Percentiles rank a stretch among this genome's conserved stretches.
Conservation (phyloP, 2,329 filamentous ascomycete species). For the Phialocephala subalpina region DNA sequence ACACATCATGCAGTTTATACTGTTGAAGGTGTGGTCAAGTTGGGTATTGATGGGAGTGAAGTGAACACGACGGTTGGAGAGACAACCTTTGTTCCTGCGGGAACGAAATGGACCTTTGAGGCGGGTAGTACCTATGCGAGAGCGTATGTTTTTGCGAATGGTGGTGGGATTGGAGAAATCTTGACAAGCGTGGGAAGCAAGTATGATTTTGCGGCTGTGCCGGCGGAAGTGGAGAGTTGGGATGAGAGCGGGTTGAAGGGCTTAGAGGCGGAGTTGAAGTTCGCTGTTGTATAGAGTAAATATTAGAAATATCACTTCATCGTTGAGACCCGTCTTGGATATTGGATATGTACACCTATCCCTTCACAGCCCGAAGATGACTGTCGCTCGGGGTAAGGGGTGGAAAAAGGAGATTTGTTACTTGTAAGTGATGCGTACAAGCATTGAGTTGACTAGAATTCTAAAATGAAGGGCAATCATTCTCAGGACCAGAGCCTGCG, state of each 20-base stretch:
- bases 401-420: too few species aligned
- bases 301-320: neutral
- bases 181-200: conserved; percentile 27
- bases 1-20: conserved; percentile 62
- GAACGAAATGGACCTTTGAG: conserved; percentile 29
- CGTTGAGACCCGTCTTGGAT: too few species aligned
- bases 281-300: conserved; percentile 12
- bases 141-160: conserved; percentile 39
- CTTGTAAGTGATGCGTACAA: too few species aligned
- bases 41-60: conserved; percentile 48
- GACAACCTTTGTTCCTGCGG: conserved; percentile 39
- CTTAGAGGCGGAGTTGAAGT: conserved; percentile 26
- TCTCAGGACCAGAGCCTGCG: too few species aligned
- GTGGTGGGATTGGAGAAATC: conserved; percentile 38
- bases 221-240: conserved; percentile 21
- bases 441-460: too few species aligned
- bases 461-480: too few species aligned
- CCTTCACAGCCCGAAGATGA: too few species aligned
- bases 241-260: conserved; percentile 23
- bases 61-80: conserved; percentile 30
- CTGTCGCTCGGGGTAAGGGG: too few species aligned
- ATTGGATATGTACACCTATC: too few species aligned
- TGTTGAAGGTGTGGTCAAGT: conserved; percentile 53
- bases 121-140: conserved; percentile 35
- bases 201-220: conserved; percentile 30